Evolutionary conservation across 1,284 basidiomycete species (phyloP), one percentile per base, ranked within the genome.

Genomic region (Megacollybia platyphylla): DNA sequence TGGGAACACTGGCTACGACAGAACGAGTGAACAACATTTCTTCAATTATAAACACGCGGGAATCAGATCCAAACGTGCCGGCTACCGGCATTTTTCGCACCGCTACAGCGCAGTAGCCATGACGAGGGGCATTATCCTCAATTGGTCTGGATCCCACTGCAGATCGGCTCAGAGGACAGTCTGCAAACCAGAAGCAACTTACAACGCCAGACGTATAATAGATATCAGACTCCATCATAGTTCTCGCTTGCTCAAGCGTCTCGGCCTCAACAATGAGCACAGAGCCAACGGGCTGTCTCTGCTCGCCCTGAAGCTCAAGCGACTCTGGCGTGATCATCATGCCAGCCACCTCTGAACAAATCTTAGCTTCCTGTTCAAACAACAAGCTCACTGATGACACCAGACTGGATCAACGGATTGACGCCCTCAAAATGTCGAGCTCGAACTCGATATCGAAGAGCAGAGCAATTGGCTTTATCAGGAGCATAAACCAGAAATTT

Each of bases 171-270:
- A n/a, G 10, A 17, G 7, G 17, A 27, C 36, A 46, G 13, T n/a
- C 30, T 39, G 15, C 32, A 27, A 26, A 40, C 26, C 18, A 9
- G 34, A 45, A 18, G 20, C 44, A 10, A 67, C 73, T 61, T 49
- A 77, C 76, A 37, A 79, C 75, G 34, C 64, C 65, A 45, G 61
- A 60, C 10, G 62, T 72, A 56, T 70, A 76, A 51, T 77, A 79
- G 4, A 75, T 51, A 49, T 79, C 76, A 24, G 52, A 51, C 50
- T 75, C 66, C n/a, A 77, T 57, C 38, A 68, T 49, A 44, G 61
- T 61, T 51, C 56, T 65, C 30, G 65, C 73, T n/a, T 65, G 63
- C 26, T 65, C 68, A 32, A 77, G 51, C 5, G 55, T 70, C 43
- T 66, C 60, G 4, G 67, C 68, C 49, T 73, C 63, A 41, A 68